Evolutionary conservation across 192 early-diverging fungal genomes (phyloP), one percentile per base, ranked within the genome.

Genomic region (Backusella psychrophila): DNA sequence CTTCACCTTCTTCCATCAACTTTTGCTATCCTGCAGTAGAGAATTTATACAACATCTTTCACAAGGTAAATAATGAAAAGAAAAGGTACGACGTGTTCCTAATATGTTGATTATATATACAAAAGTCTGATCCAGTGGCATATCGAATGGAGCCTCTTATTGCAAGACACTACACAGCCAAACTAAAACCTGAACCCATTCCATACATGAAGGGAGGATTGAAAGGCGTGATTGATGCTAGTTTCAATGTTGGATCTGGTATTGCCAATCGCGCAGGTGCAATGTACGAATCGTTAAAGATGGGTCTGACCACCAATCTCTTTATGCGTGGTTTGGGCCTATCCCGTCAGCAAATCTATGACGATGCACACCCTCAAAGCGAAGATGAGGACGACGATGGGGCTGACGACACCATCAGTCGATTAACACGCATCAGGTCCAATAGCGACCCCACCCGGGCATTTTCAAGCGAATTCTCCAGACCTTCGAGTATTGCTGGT

Each of bases 141-240:
- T 91, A 93, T 78, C 83, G 92, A 31, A 75, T 92, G 39, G 89
- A 96, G 72, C 94, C 94, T 12, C 73, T 95, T 6, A 89, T 94
- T 46, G 77, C 86, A 17, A 84, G 86, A 6, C 78, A 87, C 17
- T 90, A 90, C 44, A 87, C 88, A 44, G 70, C 80, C 1, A 83
- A 80, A 19, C 69, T 87, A 21, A 94, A 94, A 74, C 94, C 94
- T 9, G 90, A 88, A 7, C 85, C 86, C 29, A 86, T 96, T 41
- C 91, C 89, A 11, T 96, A 95, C 71, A 90, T 91, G 67, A 96
- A 96, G 73, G 94, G 94, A 19, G 94, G 94, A 33, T 77, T 96
- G 6, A 94, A 87, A 67, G 88, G 87, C 69, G 83, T 89, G 9
- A 82, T 93, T 29, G 83, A 90, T 56, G 94, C 90, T 6, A 88